Conservation (phyloP, 371 early-diverging fungal genomes). For the Actinomortierella ambigua region DNA sequence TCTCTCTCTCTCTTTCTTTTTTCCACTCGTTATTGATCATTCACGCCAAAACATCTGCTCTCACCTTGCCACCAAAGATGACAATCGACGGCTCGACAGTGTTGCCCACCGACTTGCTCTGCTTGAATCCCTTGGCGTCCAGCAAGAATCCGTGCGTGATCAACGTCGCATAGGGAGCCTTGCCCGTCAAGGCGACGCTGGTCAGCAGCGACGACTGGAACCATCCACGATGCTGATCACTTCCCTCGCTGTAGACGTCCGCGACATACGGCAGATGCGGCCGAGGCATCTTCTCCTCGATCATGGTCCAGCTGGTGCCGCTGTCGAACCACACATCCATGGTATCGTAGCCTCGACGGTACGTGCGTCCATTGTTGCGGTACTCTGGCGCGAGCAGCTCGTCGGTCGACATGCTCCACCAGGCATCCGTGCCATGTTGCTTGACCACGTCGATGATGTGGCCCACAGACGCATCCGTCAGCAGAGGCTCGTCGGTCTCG, state of each 20-base stretch:
- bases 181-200: conserved; percentile 78
- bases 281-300: conserved; percentile 52
- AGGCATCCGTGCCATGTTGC: conserved; percentile 71
- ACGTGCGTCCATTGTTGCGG: conserved; percentile 52
- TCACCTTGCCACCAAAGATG: conserved; percentile 71
- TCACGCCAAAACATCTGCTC: neutral
- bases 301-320: conserved; percentile 86
- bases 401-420: conserved; percentile 81
- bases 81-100: conserved; percentile 78
- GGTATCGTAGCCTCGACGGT: conserved; percentile 78
- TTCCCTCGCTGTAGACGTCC: conserved; percentile 93
- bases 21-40: neutral
- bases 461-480: conserved; percentile 67
- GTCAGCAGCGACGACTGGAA: conserved; percentile 95
- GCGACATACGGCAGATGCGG: conserved; percentile 58
- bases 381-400: conserved; percentile 75
- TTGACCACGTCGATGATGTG: conserved; percentile 71
- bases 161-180: conserved; percentile 83
- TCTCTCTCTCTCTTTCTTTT: neutral
- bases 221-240: conserved; percentile 98
- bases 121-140: conserved; percentile 90
- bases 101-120: conserved; percentile 95
- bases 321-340: conserved; percentile 98
- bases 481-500: conserved; percentile 64
- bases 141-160: conserved; percentile 94